A percentile compares a stretch with the other conserved stretches of the same genome.
Evolutionary conservation across 2,329 filamentous ascomycete genomes (phyloP).

Genomic region (Emydomyces testavorans): DNA sequence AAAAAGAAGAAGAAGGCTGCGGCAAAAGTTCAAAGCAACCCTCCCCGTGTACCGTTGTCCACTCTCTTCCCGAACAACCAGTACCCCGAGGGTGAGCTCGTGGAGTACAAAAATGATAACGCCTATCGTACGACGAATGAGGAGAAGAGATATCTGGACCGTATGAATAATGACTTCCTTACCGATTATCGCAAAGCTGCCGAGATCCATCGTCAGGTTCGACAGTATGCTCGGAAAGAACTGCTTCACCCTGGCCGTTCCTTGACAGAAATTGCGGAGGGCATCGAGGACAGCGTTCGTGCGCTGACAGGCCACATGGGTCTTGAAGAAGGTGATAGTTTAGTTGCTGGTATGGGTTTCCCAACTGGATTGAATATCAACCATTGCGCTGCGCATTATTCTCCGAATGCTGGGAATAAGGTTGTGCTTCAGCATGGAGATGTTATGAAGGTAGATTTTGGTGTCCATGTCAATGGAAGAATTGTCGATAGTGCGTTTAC

Average conservation of each 20-base stretch:
- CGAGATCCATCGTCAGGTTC: conserved; percentile 81
- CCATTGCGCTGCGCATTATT: conserved; percentile 77
- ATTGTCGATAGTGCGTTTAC: conserved; percentile 64
- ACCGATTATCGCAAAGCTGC: conserved; percentile 71
- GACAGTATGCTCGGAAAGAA: conserved; percentile 67
- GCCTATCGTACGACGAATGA: conserved; percentile 67
- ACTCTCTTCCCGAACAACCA: conserved; percentile 59
- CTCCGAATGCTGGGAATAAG: conserved; percentile 78
- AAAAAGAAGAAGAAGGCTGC: conserved; percentile 54
- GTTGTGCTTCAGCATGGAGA: conserved; percentile 53
- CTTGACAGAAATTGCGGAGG: conserved; percentile 70
- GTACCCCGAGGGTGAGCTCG: conserved; percentile 68
- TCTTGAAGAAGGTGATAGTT: conserved; percentile 63
- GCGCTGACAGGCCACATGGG: conserved; percentile 65
- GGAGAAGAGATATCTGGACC: conserved; percentile 73
- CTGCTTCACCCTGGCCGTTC: conserved; percentile 66
- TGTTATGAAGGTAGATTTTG: conserved; percentile 64
- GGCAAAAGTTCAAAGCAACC: conserved; percentile 61
- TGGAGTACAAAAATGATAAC: conserved; percentile 68
- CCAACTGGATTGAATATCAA: conserved; percentile 75
- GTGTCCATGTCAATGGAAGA: conserved; percentile 57
- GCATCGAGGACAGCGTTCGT: conserved; percentile 74
- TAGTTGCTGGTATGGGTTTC: conserved; percentile 75
- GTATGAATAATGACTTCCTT: conserved; percentile 67
- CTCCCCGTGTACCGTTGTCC: conserved; percentile 61